Conservation (phyloP, 1,139 yeast genomes). For the Magnusiomyces suaveolens region DNA sequence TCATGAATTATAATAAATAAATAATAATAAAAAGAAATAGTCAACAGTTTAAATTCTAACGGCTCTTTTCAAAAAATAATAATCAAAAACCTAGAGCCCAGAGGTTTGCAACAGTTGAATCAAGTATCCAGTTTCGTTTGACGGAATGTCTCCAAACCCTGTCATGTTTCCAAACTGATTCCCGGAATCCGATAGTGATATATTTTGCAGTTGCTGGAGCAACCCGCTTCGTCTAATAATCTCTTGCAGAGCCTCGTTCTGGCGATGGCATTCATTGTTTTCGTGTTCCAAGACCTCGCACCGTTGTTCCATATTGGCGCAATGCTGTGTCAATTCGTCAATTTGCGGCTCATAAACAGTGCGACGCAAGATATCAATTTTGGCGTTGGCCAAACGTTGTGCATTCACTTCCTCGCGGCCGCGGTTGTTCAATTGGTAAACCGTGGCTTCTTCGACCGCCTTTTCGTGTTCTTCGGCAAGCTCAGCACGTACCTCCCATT, state of each 20-base stretch:
- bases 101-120: not conserved
- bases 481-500: constrained; percentile 3
- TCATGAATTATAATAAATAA: too few relatives aligned
- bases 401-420: constrained; percentile 1
- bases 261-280: not conserved
- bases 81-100: not conserved
- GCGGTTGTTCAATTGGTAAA: not conserved
- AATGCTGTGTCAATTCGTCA: not conserved
- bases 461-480: not conserved
- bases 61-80: not conserved
- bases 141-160: not conserved
- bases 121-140: not conserved
- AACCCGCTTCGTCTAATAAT: constrained; percentile 1
- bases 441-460: not conserved
- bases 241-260: not conserved
- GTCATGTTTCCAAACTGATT: not conserved
- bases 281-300: not conserved
- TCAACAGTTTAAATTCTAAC: too few relatives aligned
- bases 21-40: not conserved
- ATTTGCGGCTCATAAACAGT: constrained; percentile 2
- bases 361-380: not conserved
- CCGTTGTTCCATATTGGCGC: not conserved
- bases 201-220: not conserved
- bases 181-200: not conserved
- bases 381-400: not conserved